Evolutionary conservation across 2,329 filamentous ascomycete species (phyloP).

Genomic region (Ceratocystis papillata): DNA sequence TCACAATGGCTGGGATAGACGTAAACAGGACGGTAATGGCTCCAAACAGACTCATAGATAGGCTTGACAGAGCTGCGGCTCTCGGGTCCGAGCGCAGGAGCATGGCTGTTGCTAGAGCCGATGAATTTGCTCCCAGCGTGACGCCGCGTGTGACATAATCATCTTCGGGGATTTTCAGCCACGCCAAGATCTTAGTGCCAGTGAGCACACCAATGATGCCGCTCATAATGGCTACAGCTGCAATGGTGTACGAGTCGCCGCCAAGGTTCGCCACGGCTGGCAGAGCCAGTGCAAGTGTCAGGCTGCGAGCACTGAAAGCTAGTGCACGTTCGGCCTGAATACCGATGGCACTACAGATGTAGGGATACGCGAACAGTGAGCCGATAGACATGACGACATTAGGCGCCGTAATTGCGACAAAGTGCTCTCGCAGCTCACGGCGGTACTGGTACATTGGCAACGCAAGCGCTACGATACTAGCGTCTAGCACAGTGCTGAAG

Average conservation of each 20-base stretch:
- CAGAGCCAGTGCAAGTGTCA: constrained; percentile 50
- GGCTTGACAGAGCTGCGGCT: constrained; percentile 47
- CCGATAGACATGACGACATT: constrained; percentile 42
- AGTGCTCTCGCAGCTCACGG: constrained; percentile 43
- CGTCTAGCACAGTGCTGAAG: constrained; percentile 45
- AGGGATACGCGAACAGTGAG: constrained; percentile 49
- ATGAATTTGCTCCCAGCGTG: constrained; percentile 50
- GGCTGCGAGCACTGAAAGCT: constrained; percentile 45
- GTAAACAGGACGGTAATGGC: constrained; percentile 49
- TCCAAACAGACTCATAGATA: constrained; percentile 52
- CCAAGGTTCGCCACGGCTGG: constrained; percentile 47
- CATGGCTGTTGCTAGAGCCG: constrained; percentile 48
- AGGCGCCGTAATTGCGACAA: constrained; percentile 44
- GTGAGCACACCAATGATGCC: constrained; percentile 49
- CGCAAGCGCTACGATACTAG: constrained; percentile 47
- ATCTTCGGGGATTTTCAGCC: constrained; percentile 46
- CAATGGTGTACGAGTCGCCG: constrained; percentile 45
- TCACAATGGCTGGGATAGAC: constrained; percentile 44
- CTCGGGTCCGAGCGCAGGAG: constrained; percentile 46
- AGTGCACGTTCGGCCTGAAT: constrained; percentile 43
- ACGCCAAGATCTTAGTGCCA: constrained; percentile 40
- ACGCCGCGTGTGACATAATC: constrained; percentile 55
- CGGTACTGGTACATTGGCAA: constrained; percentile 53
- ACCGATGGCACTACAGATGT: constrained; percentile 43
- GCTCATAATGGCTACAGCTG: constrained; percentile 48